Conservation (phyloP, 108 stramenopile species). For the Cyclostephanos invisitatus region DNA sequence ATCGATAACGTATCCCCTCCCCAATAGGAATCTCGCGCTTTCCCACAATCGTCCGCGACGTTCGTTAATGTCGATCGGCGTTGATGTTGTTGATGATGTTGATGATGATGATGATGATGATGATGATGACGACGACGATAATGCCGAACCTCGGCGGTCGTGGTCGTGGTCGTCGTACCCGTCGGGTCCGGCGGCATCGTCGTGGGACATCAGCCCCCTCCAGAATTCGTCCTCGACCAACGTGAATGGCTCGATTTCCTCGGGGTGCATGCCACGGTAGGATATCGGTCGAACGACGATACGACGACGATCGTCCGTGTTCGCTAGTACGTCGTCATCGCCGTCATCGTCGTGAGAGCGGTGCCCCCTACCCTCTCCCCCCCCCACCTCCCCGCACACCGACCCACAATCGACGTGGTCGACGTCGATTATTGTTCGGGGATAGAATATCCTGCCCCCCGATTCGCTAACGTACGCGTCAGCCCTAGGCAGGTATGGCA, state of each 20-base stretch:
- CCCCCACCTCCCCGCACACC: background rate
- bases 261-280: constrained; percentile 30
- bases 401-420: background rate
- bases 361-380: constrained; percentile 1
- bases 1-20: constrained; percentile 61
- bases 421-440: constrained; percentile 8
- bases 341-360: no score
- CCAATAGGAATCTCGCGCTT: constrained; percentile 33
- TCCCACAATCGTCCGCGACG: constrained; percentile 70
- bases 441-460: constrained; percentile 84
- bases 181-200: constrained; percentile 53
- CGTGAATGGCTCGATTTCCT: constrained; percentile 52
- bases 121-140: no score
- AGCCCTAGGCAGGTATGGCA: constrained; percentile 74
- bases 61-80: no score
- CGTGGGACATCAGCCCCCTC: constrained; percentile 37
- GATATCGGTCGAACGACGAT: constrained; percentile 41
- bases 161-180: constrained; percentile 40
- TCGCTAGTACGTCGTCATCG: no score
- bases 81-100: no score
- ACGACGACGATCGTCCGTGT: background rate
- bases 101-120: no score
- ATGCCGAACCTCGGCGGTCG: no score
- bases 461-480: constrained; percentile 80
- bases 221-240: constrained; percentile 72